Conservation (phyloP, 1,284 basidiomycete species). For the Malassezia obtusa region DNA sequence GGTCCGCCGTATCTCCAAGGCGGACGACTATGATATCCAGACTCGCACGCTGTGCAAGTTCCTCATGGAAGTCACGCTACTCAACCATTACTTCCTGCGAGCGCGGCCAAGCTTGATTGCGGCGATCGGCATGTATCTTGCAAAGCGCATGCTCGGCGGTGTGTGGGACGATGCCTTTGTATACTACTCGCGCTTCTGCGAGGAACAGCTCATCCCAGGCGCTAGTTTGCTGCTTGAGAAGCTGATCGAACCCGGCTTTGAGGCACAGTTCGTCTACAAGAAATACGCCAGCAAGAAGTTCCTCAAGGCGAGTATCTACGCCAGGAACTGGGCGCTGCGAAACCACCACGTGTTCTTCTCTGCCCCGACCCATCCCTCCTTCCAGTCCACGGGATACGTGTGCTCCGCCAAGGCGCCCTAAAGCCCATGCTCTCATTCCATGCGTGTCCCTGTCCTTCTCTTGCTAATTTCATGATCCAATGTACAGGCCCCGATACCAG, state of each 20-base stretch:
- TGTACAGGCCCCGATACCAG: neutral
- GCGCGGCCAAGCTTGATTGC: constrained; percentile 89
- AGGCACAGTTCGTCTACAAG: constrained; percentile 77
- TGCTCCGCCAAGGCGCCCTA: neutral
- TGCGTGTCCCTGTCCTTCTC: neutral
- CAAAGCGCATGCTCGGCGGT: constrained; percentile 47
- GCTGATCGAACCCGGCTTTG: constrained; percentile 69
- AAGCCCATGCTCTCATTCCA: neutral
- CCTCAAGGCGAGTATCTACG: constrained; percentile 61
- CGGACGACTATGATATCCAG: constrained; percentile 93
- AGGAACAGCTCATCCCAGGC: constrained; percentile 74
- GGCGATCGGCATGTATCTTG: constrained; percentile 81
- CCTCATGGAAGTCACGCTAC: constrained; percentile 86
- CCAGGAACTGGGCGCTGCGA: constrained; percentile 51
- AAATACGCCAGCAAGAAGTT: constrained; percentile 94
- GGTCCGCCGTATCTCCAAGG: constrained; percentile 93
- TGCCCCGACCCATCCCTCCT: constrained; percentile 12
- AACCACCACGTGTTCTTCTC: constrained; percentile 29
- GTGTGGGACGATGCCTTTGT: constrained; percentile 68
- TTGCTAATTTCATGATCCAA: neutral
- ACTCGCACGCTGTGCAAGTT: constrained; percentile 88
- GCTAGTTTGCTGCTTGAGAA: constrained; percentile 75
- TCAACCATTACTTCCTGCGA: constrained; percentile 85
- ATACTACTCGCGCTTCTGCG: constrained; percentile 85
- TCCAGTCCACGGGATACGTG: neutral